Conservation (phyloP, 768 basidiomycete species). For the Lactifluus rugatus region DNA sequence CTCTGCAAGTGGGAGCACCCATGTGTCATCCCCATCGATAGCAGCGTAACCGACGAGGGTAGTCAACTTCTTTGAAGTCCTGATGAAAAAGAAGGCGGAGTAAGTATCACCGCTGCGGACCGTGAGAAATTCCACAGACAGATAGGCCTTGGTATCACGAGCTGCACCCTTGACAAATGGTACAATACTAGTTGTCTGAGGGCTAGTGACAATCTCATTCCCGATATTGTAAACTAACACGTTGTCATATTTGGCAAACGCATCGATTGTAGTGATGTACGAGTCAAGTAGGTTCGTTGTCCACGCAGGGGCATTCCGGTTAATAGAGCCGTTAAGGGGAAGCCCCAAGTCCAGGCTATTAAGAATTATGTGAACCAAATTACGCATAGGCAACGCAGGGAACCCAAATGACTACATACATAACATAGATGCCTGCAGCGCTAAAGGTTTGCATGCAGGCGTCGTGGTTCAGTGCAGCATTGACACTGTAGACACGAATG, state of each 20-base stretch:
- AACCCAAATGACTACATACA: conserved; percentile 41
- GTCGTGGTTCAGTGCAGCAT: conserved; percentile 77
- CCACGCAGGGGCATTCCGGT: conserved; percentile 68
- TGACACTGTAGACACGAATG: conserved; percentile 80
- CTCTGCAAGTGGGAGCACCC: conserved; percentile 58
- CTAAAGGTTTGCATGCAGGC: conserved; percentile 73
- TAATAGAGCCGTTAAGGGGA: conserved; percentile 78
- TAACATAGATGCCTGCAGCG: conserved; percentile 75
- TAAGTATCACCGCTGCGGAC: not conserved
- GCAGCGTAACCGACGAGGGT: conserved; percentile 79
- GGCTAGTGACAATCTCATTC: conserved; percentile 62
- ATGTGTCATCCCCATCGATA: conserved; percentile 60
- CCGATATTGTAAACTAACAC: conserved; percentile 85
- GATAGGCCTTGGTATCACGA: conserved; percentile 76
- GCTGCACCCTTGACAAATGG: conserved; percentile 88
- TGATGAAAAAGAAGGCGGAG: conserved; percentile 1
- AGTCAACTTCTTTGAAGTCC: conserved; percentile 47
- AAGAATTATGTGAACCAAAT: conserved; percentile 7
- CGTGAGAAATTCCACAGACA: conserved; percentile 39
- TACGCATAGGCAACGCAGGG: not conserved
- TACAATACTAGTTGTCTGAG: conserved; percentile 49
- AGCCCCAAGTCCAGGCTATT: conserved; percentile 76
- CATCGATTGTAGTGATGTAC: conserved; percentile 69
- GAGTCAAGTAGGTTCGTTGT: conserved; percentile 68
- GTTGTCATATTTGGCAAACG: conserved; percentile 81